Percentiles rank a stretch among this genome's conserved stretches.
Evolutionary conservation across 768 basidiomycete genomes (phyloP).

Genomic region (Kwoniella mangroviensis): DNA sequence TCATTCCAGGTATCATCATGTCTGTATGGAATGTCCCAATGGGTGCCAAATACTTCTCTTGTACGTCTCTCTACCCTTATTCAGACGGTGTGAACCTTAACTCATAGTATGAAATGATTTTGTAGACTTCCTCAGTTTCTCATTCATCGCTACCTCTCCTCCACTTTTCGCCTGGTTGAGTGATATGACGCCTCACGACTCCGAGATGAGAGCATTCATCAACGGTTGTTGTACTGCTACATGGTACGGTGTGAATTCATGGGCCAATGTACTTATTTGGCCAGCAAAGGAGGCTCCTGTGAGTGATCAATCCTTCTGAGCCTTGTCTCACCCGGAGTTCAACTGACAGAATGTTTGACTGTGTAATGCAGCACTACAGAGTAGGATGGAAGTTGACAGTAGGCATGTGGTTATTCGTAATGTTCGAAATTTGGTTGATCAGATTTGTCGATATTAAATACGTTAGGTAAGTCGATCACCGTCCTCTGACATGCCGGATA

Average conservation of each 20-base stretch:
- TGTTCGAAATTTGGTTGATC: slow-evolving; percentile 33
- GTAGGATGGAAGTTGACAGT: slow-evolving; percentile 42
- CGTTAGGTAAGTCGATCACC: slow-evolving; percentile 24
- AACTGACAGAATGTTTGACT: neutral
- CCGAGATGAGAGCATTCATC: slow-evolving; percentile 49
- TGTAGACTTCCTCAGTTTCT: neutral
- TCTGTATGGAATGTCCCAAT: slow-evolving; percentile 47
- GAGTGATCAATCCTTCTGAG: neutral
- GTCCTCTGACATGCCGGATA: neutral
- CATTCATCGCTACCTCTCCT: slow-evolving; percentile 25
- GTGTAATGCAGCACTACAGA: slow-evolving; percentile 31
- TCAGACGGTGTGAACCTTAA: too few relatives aligned
- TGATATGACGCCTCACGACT: slow-evolving; percentile 46
- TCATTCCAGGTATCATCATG: slow-evolving; percentile 48
- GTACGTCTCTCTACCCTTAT: slow-evolving; percentile 21
- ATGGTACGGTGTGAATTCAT: slow-evolving; percentile 29
- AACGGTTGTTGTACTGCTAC: slow-evolving; percentile 30
- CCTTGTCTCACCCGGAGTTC: neutral
- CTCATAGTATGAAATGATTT: neutral
- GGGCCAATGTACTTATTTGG: slow-evolving; percentile 52
- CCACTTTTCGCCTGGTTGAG: slow-evolving; percentile 49
- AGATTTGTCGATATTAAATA: slow-evolving; percentile 38
- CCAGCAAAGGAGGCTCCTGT: slow-evolving; percentile 43
- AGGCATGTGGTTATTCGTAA: slow-evolving; percentile 34
- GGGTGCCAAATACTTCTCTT: slow-evolving; percentile 49